Conservation (phyloP, 352 stramenopile species). For the Bremia lactucae region DNA sequence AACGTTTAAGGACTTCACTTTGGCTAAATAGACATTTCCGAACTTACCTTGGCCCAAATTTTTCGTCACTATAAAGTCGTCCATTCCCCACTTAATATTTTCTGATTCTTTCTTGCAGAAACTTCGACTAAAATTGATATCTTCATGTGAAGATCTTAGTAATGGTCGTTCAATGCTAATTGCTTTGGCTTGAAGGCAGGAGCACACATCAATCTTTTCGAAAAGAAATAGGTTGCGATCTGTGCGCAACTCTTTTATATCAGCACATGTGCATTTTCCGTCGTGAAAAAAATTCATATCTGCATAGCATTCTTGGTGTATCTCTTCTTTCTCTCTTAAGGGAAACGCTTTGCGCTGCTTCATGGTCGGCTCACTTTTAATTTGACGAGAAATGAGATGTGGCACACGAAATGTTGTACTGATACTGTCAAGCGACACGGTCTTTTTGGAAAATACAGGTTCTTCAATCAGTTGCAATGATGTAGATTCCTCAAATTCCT, state of each 20-base stretch:
- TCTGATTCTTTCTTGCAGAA: conserved; percentile 38
- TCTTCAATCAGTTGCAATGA: conserved; percentile 8
- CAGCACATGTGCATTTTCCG: too few relatives aligned
- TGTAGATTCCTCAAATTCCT: conserved; percentile 4
- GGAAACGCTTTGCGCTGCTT: neutral
- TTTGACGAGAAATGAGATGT: neutral
- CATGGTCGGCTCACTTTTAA: neutral
- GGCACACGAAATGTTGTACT: conserved; percentile 8
- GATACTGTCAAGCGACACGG: conserved; percentile 15
- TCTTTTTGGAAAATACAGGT: conserved; percentile 7
- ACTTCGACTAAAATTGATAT: conserved; percentile 21
- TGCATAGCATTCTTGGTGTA: neutral
- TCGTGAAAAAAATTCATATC: neutral
- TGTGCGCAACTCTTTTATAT: neutral
- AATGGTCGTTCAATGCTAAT: conserved; percentile 10
- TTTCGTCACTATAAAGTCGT: conserved; percentile 70
- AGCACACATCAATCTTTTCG: conserved; percentile 30
- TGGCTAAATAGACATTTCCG: conserved; percentile 76
- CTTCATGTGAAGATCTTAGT: conserved; percentile 38
- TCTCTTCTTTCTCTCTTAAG: conserved; percentile 6
- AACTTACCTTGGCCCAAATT: conserved; percentile 81
- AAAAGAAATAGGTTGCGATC: conserved; percentile 18
- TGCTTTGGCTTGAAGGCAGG: conserved; percentile 5
- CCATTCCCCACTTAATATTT: conserved; percentile 58
- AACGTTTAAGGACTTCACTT: conserved; percentile 50